Conservation (phyloP, 2,329 filamentous ascomycete species). For the Calonectria pseudoreteaudii region DNA sequence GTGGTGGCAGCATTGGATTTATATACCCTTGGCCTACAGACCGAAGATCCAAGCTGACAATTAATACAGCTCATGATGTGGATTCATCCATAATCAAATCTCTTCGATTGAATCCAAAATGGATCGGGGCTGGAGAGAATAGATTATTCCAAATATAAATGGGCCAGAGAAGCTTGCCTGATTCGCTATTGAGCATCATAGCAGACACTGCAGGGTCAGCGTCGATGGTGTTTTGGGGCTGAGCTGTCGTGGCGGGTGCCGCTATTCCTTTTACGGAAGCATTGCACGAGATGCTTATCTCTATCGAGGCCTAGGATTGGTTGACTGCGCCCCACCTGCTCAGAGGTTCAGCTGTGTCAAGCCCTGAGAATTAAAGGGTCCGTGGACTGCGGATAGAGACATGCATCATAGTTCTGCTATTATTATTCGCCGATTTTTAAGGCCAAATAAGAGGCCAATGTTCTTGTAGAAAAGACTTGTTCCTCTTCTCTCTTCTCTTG, state of each 20-base stretch:
- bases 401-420: neutral
- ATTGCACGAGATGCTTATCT: slow-evolving; percentile 12
- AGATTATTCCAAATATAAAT: neutral
- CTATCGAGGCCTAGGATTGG: neutral
- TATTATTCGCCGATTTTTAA: neutral
- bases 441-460: neutral
- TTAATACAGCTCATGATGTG: neutral
- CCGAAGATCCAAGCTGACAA: neutral
- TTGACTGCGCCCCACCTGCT: slow-evolving; percentile 37
- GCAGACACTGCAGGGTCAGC: neutral
- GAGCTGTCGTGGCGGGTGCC: neutral
- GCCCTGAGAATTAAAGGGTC: neutral
- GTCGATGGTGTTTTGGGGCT: neutral
- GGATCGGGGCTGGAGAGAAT: neutral
- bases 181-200: neutral
- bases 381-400: neutral
- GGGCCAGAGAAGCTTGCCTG: neutral
- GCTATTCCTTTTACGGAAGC: slow-evolving; percentile 14
- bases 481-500: neutral
- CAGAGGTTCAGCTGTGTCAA: neutral
- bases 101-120: slow-evolving; percentile 10
- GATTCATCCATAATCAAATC: neutral
- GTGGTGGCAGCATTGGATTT: neutral
- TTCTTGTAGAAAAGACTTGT: too few relatives aligned
- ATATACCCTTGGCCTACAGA: neutral